Evolutionary conservation across 257 asterid genomes (phyloP).

Genomic region (Rehmannia glutinosa): DNA sequence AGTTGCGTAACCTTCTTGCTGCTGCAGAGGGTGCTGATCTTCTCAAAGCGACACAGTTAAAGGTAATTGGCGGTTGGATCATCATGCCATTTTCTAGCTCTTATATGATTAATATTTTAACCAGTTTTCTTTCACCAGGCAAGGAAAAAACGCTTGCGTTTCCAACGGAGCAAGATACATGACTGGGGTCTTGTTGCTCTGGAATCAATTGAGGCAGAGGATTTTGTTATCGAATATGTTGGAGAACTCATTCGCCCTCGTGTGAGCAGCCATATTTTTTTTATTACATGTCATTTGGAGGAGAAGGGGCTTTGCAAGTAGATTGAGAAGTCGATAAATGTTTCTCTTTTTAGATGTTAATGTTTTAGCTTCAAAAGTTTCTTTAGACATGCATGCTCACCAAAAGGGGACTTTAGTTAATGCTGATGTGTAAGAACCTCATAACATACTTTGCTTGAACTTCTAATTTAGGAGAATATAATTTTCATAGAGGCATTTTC

Average conservation of each 20-base stretch:
- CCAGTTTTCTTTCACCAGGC: slow-evolving; percentile 49
- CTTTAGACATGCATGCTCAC: background rate
- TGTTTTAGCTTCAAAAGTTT: background rate
- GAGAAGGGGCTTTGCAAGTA: background rate
- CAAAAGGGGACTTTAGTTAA: background rate
- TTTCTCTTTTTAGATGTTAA: slow-evolving; percentile 4
- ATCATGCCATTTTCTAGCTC: background rate
- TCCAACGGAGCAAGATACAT: slow-evolving; percentile 95
- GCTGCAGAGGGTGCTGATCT: slow-evolving; percentile 99
- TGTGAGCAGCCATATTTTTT: slow-evolving; percentile 43
- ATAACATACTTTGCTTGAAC: background rate
- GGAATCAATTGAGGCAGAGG: slow-evolving; percentile 98
- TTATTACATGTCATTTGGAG: background rate
- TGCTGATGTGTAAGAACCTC: background rate
- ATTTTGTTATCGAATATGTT: slow-evolving; percentile 96
- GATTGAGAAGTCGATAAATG: background rate
- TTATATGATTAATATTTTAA: slow-evolving; percentile 10
- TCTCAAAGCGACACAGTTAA: slow-evolving; percentile 87
- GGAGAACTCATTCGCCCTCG: slow-evolving; percentile 96
- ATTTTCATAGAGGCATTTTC: slow-evolving; percentile 5
- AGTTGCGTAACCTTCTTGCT: slow-evolving; percentile 92
- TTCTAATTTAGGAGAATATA: slow-evolving; percentile 2
- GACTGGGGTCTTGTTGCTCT: slow-evolving; percentile 98
- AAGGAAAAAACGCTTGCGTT: slow-evolving; percentile 83
- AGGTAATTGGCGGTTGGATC: slow-evolving; percentile 49